Evolutionary conservation across 495 filamentous ascomycete species (phyloP).

Genomic region (Penicillium bovifimosum): DNA sequence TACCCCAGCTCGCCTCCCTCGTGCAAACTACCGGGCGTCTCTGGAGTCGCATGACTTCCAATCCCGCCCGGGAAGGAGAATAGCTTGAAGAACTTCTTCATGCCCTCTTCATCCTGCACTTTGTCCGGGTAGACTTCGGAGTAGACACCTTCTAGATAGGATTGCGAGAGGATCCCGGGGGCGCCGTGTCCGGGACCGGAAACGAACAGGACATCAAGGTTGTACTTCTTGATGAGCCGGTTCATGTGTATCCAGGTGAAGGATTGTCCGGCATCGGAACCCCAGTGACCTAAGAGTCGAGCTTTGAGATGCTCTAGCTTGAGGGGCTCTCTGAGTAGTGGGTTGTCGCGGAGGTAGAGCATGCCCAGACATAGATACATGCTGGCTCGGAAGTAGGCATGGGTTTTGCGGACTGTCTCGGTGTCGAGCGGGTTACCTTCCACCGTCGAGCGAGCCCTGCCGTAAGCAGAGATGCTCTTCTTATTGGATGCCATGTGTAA

Average conservation of each 20-base stretch:
- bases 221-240: constrained; percentile 69
- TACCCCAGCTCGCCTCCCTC: constrained; percentile 76
- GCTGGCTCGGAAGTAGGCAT: constrained; percentile 63
- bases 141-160: constrained; percentile 71
- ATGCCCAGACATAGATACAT: constrained; percentile 69
- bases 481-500: constrained; percentile 9
- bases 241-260: constrained; percentile 78
- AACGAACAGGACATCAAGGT: constrained; percentile 62
- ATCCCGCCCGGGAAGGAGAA: constrained; percentile 74
- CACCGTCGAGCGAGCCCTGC: constrained; percentile 59
- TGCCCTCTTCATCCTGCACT: constrained; percentile 55
- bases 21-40: constrained; percentile 67
- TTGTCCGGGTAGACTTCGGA: constrained; percentile 66
- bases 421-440: constrained; percentile 50
- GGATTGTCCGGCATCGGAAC: constrained; percentile 65
- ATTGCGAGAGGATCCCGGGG: constrained; percentile 61
- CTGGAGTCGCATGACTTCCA: constrained; percentile 66
- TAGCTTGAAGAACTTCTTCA: constrained; percentile 69
- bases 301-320: constrained; percentile 59
- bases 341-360: constrained; percentile 67
- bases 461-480: constrained; percentile 55
- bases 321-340: constrained; percentile 58
- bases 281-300: constrained; percentile 68
- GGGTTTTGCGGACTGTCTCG: constrained; percentile 60
- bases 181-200: constrained; percentile 71